A percentile compares a stretch with the other conserved stretches of the same genome.
These are phyloP conservation scores for Ramularia collo-cygni DNA, from an alignment of 2,329 filamentous ascomycete genomes.

Conservation along the genomic window DNA sequence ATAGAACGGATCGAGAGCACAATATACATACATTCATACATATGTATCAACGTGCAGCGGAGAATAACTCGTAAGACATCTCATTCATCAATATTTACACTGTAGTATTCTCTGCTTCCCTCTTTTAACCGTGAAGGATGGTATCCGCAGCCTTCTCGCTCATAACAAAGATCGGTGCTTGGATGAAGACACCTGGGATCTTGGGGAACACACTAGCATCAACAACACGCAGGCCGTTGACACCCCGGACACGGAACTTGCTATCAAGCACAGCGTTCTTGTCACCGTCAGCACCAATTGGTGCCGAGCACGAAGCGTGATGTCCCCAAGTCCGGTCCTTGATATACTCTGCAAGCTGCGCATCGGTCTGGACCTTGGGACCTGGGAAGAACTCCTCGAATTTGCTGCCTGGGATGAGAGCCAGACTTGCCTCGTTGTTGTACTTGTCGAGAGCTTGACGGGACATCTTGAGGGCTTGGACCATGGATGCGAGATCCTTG, in stretches of 20 bases:
- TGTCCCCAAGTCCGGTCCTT: conserved; percentile 45
- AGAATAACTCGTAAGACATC: no score
- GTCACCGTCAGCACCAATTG: conserved; percentile 41
- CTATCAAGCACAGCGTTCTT: conserved; percentile 13
- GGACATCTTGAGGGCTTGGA: conserved; percentile 33
- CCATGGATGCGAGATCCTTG: conserved; percentile 47
- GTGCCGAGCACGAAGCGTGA: conserved; percentile 49
- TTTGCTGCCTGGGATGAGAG: conserved; percentile 12
- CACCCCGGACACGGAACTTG: conserved; percentile 13
- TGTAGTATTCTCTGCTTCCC: no score
- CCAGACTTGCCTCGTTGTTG: conserved; percentile 7
- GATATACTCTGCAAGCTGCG: conserved; percentile 42
- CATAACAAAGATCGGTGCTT: conserved; percentile 49
- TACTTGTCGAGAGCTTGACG: conserved; percentile 19
- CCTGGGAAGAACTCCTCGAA: conserved; percentile 36
- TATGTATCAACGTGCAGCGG: no score
- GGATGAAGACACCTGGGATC: conserved; percentile 50
- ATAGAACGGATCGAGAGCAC: no score
- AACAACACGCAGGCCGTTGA: conserved; percentile 20
- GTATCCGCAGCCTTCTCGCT: conserved; percentile 56
- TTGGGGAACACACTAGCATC: conserved; percentile 38
- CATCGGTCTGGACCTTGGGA: conserved; percentile 35
- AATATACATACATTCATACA: no score
- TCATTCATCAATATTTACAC: no score
- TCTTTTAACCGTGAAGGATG: conserved; percentile 39